These are phyloP conservation scores for Paecilomyces fulvus DNA, from an alignment of 2,329 filamentous ascomycete species.

Conservation along the genomic window DNA sequence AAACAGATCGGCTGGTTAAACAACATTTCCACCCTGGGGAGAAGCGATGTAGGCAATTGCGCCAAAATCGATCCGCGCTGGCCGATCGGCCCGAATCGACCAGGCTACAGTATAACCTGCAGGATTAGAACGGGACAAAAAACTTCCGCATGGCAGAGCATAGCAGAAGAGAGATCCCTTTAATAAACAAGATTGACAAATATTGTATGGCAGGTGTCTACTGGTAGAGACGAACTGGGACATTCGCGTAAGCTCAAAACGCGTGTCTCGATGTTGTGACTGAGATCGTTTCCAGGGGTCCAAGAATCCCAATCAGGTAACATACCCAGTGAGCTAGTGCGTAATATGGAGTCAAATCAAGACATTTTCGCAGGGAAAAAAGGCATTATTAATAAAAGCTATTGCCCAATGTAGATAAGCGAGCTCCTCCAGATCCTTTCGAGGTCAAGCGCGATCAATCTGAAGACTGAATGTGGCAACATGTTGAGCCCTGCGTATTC, in stretches of 20 bases:
- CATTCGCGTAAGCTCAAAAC: background rate
- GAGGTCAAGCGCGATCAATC: background rate
- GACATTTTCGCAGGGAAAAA: background rate
- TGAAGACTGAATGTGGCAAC: background rate
- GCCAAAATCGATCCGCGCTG: background rate
- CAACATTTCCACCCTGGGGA: background rate
- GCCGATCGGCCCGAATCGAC: background rate
- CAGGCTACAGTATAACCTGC: background rate
- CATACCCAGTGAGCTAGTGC: background rate
- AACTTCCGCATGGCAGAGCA: background rate
- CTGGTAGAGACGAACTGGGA: background rate
- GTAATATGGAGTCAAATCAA: background rate
- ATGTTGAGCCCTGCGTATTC: background rate
- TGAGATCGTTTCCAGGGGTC: background rate
- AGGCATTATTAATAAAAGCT: background rate
- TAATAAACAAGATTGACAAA: background rate
- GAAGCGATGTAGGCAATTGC: background rate
- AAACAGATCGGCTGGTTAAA: background rate
- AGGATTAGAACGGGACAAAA: background rate
- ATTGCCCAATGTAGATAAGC: background rate
- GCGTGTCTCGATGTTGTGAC: conserved; percentile 3
- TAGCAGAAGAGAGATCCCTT: background rate
- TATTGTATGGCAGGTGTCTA: background rate
- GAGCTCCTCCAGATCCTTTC: background rate
- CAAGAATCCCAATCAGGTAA: background rate